These are phyloP conservation scores for Penicillium verrucosum DNA, from an alignment of 2,329 filamentous ascomycete genomes.

Conservation along the genomic window DNA sequence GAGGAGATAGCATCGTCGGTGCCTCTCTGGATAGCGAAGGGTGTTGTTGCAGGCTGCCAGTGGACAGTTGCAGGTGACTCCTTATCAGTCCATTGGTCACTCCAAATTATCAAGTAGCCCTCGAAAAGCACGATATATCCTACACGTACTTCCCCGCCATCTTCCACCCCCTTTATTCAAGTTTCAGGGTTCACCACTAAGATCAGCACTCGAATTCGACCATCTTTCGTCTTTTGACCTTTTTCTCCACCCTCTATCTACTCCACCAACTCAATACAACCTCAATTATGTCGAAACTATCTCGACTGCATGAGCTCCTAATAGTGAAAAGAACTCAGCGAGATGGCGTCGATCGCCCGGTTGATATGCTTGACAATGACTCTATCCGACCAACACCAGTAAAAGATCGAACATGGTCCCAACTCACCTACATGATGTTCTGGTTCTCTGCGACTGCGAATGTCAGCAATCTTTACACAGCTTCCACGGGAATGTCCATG, in stretches of 20 bases:
- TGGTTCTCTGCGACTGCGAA: conserved; percentile 43
- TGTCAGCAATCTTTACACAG: conserved; percentile 41
- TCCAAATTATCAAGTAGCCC: neutral
- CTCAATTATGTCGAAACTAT: neutral
- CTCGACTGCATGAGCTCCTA: conserved; percentile 13
- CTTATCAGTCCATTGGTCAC: neutral
- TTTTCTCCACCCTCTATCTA: neutral
- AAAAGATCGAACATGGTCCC: conserved; percentile 43
- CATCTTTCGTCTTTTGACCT: neutral
- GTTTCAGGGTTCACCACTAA: neutral
- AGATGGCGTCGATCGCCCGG: conserved; percentile 12
- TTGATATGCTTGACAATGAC: conserved; percentile 39
- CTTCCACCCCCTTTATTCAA: neutral
- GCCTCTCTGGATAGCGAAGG: neutral
- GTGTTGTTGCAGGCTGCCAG: neutral
- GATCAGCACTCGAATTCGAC: neutral
- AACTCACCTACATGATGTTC: conserved; percentile 42
- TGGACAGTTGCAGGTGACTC: neutral
- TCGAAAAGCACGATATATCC: neutral
- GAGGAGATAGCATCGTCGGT: neutral
- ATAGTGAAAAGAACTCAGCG: conserved; percentile 19
- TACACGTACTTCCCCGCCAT: neutral
- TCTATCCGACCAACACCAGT: conserved; percentile 42
- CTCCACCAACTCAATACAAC: neutral
- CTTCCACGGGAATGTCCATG: conserved; percentile 40